These are phyloP conservation scores for Gossypium aridum DNA, from an alignment of 441 rosid species.

Conservation along the genomic window DNA sequence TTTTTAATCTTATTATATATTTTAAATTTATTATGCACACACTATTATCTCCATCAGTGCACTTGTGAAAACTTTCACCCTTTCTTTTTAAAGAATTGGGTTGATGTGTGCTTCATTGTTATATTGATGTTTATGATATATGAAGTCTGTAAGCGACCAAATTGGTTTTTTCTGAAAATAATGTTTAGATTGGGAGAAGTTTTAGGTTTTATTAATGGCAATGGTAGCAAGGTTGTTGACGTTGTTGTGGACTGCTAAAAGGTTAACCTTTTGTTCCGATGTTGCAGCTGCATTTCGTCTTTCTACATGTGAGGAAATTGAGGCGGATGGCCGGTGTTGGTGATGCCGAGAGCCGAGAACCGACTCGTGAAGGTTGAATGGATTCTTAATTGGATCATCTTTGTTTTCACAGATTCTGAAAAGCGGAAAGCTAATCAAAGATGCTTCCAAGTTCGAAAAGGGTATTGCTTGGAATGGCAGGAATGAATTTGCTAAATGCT, in stretches of 20 bases:
- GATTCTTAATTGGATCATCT: conserved; percentile 69
- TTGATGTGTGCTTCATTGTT: neutral
- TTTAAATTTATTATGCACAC: too few relatives aligned
- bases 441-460: conserved; percentile 58
- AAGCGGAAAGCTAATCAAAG: conserved; percentile 57
- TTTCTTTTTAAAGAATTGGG: neutral
- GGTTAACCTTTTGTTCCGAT: conserved; percentile 1
- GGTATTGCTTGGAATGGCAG: conserved; percentile 83
- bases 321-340: conserved; percentile 87
- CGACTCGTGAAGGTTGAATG: conserved; percentile 62
- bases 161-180: neutral
- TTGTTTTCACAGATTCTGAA: conserved; percentile 47
- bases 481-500: conserved; percentile 70
- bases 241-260: neutral
- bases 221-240: neutral
- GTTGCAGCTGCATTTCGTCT: conserved; percentile 77
- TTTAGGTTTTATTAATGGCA: neutral
- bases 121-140: neutral
- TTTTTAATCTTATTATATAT: too few relatives aligned
- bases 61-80: neutral
- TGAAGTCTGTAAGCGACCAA: neutral
- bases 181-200: neutral
- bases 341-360: conserved; percentile 36
- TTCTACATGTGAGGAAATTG: conserved; percentile 77
- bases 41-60: too few relatives aligned